Percentiles rank a stretch among this genome's conserved stretches.
These are phyloP conservation scores for Vigna reflexopilosa DNA, from an alignment of 306 rosid species.

Conservation along the genomic window DNA sequence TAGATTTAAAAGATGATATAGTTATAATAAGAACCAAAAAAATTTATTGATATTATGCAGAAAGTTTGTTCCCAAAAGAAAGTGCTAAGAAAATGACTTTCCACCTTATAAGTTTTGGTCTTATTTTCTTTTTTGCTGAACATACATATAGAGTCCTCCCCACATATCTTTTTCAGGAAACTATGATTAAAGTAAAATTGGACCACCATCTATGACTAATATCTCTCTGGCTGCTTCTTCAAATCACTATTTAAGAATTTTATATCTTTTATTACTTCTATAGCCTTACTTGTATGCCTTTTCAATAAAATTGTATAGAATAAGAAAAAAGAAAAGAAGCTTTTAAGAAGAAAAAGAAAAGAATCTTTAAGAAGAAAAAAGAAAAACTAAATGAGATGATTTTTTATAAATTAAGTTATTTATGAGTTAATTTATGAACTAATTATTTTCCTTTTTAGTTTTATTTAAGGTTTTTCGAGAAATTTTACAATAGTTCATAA, in stretches of 20 bases:
- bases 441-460: too few species aligned
- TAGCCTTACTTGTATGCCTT: not conserved
- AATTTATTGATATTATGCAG: slow-evolving; percentile 1
- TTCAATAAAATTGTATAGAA: not conserved
- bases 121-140: slow-evolving; percentile 26
- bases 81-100: slow-evolving; percentile 47
- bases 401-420: not conserved
- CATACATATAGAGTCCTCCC: slow-evolving; percentile 33
- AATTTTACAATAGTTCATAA: too few species aligned
- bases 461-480: too few species aligned
- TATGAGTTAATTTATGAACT: too few species aligned
- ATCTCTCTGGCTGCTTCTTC: not conserved
- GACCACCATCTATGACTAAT: slow-evolving; percentile 27
- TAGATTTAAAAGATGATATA: slow-evolving; percentile 4
- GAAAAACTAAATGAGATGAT: not conserved
- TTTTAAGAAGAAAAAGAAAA: too few species aligned
- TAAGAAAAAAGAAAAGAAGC: too few species aligned
- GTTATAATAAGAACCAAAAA: not conserved
- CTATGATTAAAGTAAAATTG: slow-evolving; percentile 48
- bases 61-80: slow-evolving; percentile 38
- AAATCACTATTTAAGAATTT: slow-evolving; percentile 14
- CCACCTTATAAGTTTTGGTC: slow-evolving; percentile 42
- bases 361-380: too few species aligned
- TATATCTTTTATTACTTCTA: not conserved
- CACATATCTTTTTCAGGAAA: slow-evolving; percentile 41